These are phyloP conservation scores for Nigrospora osmanthi DNA, from an alignment of 2,329 filamentous ascomycete species.

Conservation along the genomic window DNA sequence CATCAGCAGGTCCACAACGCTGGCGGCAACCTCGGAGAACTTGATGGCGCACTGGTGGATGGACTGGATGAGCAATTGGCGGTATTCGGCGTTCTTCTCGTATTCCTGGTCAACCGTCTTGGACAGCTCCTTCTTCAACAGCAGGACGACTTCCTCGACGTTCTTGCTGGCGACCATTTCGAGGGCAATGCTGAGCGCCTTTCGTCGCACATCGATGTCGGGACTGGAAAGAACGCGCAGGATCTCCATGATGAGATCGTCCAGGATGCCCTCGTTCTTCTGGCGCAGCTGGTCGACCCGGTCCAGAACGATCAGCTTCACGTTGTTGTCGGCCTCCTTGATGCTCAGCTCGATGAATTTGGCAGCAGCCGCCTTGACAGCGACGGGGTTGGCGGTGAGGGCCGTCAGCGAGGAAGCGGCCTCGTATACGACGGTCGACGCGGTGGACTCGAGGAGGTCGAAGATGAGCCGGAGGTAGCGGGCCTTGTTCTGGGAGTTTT, in stretches of 20 bases:
- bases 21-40: conserved; percentile 95
- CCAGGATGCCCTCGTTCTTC: conserved; percentile 83
- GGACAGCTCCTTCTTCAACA: conserved; percentile 93
- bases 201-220: conserved; percentile 90
- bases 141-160: conserved; percentile 90
- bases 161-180: conserved; percentile 99
- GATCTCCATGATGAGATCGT: conserved; percentile 96
- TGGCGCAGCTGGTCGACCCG: conserved; percentile 81
- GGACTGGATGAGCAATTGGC: conserved; percentile 88
- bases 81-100: conserved; percentile 95
- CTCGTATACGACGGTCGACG: conserved; percentile 95
- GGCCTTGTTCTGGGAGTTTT: conserved; percentile 92
- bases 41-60: conserved; percentile 99
- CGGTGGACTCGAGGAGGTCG: conserved; percentile 85
- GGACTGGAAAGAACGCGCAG: conserved; percentile 89
- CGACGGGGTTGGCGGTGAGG: conserved; percentile 91
- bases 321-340: conserved; percentile 97
- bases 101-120: conserved; percentile 99
- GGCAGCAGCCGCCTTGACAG: conserved; percentile 88
- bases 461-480: conserved; percentile 92
- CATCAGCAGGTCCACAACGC: conserved; percentile 94
- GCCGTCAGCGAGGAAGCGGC: conserved; percentile 91
- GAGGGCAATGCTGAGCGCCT: conserved; percentile 81
- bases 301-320: conserved; percentile 96
- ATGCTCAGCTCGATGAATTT: conserved; percentile 98